phyloP scores from a whole-genome alignment of 2,329 filamentous ascomycete genomes.

The Venturia effusa region DNA sequence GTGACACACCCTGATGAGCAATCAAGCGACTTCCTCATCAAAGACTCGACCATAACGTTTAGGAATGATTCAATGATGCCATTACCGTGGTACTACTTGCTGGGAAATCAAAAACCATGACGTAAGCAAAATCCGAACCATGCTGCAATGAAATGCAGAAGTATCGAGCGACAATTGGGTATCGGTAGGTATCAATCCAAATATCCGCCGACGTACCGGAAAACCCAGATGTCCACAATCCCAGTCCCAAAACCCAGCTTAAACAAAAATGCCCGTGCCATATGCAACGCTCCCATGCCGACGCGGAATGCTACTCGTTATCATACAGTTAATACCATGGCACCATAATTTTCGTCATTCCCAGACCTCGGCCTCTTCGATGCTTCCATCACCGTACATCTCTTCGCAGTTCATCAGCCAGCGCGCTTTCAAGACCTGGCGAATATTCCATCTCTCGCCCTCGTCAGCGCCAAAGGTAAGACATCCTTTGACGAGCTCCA shows the following conservation, averaged over 20 bases:
- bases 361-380: constrained; percentile 6
- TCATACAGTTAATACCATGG: neutral
- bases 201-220: neutral
- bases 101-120: too few relatives aligned
- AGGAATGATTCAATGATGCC: too few relatives aligned
- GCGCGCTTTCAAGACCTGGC: neutral
- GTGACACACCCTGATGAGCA: too few relatives aligned
- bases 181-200: neutral
- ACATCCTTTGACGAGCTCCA: constrained; percentile 48
- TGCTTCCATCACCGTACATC: constrained; percentile 8
- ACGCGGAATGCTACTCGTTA: neutral
- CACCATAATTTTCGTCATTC: neutral
- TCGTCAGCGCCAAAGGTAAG: constrained; percentile 44
- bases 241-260: neutral
- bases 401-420: constrained; percentile 6
- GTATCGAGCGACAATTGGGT: neutral
- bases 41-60: too few relatives aligned
- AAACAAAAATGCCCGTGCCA: neutral
- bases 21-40: too few relatives aligned
- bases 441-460: constrained; percentile 27
- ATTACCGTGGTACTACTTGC: too few relatives aligned
- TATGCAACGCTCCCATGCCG: neutral
- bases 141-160: neutral
- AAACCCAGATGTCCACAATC: neutral
- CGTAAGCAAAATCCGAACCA: neutral